Percentiles rank a stretch among this genome's conserved stretches.
Conservation (phyloP, 139 green algal species). For the Picochlorum sp. region DNA sequence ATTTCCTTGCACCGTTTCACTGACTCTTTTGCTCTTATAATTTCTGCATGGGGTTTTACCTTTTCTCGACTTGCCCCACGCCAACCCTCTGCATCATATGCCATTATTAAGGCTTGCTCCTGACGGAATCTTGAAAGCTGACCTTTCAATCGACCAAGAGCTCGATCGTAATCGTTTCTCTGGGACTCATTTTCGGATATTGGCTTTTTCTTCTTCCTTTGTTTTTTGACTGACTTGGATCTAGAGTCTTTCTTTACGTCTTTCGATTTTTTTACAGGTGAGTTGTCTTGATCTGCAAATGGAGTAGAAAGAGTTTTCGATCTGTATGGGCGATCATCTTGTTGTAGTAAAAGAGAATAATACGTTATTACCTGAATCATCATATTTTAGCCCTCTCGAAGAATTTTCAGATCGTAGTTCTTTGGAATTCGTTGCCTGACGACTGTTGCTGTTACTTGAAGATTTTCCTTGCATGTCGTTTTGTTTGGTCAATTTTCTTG, state of each 20-base stretch:
- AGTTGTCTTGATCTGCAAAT: no score
- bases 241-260: neutral
- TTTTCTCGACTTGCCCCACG: conserved; percentile 45
- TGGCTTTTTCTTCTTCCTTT: neutral
- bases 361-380: no score
- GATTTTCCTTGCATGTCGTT: no score
- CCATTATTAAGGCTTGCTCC: conserved; percentile 34
- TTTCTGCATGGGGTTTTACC: conserved; percentile 45
- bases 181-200: neutral
- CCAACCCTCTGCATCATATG: conserved; percentile 55
- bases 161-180: conserved; percentile 15
- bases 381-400: no score
- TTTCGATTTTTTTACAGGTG: neutral
- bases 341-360: no score
- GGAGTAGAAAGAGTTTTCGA: no score
- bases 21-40: conserved; percentile 35
- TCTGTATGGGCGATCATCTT: no score
- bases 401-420: no score
- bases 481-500: no score
- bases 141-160: conserved; percentile 16
- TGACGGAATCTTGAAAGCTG: conserved; percentile 33
- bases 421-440: no score
- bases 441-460: no score
- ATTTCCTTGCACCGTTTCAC: conserved; percentile 39
- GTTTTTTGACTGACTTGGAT: neutral